Evolutionary conservation across 2,329 filamentous ascomycete genomes (phyloP).

Genomic region (Atkinsonella hypoxylon): DNA sequence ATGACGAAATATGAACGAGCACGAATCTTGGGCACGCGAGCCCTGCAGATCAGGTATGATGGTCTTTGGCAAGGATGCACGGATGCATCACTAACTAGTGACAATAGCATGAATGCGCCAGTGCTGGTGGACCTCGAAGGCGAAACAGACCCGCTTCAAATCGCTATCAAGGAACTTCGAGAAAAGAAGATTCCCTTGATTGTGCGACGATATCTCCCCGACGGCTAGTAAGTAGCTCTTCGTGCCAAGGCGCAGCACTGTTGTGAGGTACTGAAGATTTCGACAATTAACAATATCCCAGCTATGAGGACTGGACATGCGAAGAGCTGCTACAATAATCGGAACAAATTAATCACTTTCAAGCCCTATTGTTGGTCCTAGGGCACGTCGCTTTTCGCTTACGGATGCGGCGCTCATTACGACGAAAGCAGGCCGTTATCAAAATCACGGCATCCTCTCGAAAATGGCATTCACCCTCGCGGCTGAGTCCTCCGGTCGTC

Average conservation of each 20-base stretch:
- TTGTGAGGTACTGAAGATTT: no score
- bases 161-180: constrained; percentile 91
- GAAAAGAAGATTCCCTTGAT: constrained; percentile 99
- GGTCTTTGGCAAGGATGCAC: constrained; percentile 7
- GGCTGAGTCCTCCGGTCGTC: constrained; percentile 8
- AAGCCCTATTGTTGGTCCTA: constrained; percentile 8
- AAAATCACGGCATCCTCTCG: not conserved
- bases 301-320: constrained; percentile 98
- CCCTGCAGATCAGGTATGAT: constrained; percentile 84
- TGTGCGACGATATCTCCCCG: constrained; percentile 86
- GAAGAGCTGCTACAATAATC: constrained; percentile 70
- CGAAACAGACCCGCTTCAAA: constrained; percentile 94
- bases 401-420: not conserved
- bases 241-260: not conserved
- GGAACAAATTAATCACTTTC: constrained; percentile 5
- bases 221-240: constrained; percentile 68
- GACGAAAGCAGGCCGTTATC: no score
- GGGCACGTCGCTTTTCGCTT: not conserved
- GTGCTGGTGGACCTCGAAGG: constrained; percentile 94
- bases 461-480: not conserved
- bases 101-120: constrained; percentile 81
- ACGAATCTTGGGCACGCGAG: constrained; percentile 82
- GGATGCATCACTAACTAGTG: constrained; percentile 9
- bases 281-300: constrained; percentile 20
- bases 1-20: constrained; percentile 99